Evolutionary conservation across 1,139 yeast genomes (phyloP).

Genomic region (Debaryomyces udenii): DNA sequence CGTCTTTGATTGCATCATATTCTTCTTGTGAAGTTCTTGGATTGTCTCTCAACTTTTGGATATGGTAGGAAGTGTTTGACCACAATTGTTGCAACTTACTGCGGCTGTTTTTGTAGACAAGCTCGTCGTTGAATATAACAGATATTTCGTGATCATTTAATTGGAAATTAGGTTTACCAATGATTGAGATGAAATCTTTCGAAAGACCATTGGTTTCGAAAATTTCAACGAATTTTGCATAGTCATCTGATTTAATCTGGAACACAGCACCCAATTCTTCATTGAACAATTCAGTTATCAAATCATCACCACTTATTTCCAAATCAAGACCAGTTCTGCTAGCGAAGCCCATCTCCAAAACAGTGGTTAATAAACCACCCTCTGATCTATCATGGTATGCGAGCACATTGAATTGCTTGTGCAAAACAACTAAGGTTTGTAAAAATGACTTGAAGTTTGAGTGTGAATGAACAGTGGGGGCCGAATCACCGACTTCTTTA

Average conservation of each 20-base stretch:
- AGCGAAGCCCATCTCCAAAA: conserved; percentile 96
- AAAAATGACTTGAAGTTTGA: conserved; percentile 67
- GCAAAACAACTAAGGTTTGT: conserved; percentile 69
- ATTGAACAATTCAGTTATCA: conserved; percentile 67
- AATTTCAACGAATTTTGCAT: conserved; percentile 55
- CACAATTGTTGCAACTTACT: conserved; percentile 78
- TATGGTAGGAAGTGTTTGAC: conserved; percentile 86
- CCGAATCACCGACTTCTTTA: conserved; percentile 77
- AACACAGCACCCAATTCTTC: conserved; percentile 97
- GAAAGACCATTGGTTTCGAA: conserved; percentile 63
- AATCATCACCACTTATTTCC: conserved; percentile 41
- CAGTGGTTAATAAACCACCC: conserved; percentile 89
- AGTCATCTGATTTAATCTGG: conserved; percentile 68
- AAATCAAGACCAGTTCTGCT: conserved; percentile 77
- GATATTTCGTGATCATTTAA: conserved; percentile 50
- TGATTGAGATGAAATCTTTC: conserved; percentile 51
- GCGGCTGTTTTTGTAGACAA: conserved; percentile 59
- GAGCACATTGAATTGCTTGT: conserved; percentile 65
- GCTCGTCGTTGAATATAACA: conserved; percentile 49
- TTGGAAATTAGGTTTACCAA: conserved; percentile 66
- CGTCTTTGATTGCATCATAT: conserved; percentile 70
- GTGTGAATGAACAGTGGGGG: conserved; percentile 83
- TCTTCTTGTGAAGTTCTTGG: conserved; percentile 91
- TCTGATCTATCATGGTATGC: conserved; percentile 97
- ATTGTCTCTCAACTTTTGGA: conserved; percentile 92